Evolutionary conservation across 83 land plant genomes (phyloP).

Genomic region (Picea abies): DNA sequence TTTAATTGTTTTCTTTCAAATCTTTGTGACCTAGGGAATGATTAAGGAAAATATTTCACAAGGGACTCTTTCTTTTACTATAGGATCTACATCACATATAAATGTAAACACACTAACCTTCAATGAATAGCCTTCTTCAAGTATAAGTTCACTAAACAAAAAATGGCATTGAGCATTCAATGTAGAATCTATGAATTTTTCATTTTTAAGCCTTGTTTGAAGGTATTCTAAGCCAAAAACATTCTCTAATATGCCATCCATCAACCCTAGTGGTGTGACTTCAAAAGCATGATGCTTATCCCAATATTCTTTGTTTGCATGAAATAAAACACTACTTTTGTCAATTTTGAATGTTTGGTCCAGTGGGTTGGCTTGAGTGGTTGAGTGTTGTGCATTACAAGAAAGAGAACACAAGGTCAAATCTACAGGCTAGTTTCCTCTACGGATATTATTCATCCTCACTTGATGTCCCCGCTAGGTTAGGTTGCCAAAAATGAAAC

Average conservation of each 20-base stretch:
- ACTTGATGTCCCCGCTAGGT: no score
- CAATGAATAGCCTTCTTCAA: not conserved
- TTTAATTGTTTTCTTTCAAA: conserved; percentile 7
- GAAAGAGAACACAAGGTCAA: no score
- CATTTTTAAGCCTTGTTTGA: not conserved
- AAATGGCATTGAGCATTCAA: not conserved
- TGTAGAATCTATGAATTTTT: not conserved
- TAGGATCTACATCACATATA: not conserved
- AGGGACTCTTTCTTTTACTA: not conserved
- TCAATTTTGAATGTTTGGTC: no score
- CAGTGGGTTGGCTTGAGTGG: no score
- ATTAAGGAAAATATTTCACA: conserved; percentile 12
- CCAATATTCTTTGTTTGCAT: not conserved
- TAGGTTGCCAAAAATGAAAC: no score
- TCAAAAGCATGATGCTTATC: not conserved
- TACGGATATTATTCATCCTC: no score
- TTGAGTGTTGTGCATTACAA: no score
- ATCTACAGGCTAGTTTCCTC: no score
- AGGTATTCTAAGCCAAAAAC: conserved; percentile 35
- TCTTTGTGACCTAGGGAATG: conserved; percentile 25
- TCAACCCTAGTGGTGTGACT: conserved; percentile 26
- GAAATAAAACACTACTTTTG: no score
- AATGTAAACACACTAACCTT: not conserved
- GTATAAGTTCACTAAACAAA: not conserved
- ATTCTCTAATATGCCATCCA: conserved; percentile 73